These are phyloP conservation scores for Casaregolazyma suthepensis DNA, from an alignment of 1,139 yeast species.

Conservation along the genomic window DNA sequence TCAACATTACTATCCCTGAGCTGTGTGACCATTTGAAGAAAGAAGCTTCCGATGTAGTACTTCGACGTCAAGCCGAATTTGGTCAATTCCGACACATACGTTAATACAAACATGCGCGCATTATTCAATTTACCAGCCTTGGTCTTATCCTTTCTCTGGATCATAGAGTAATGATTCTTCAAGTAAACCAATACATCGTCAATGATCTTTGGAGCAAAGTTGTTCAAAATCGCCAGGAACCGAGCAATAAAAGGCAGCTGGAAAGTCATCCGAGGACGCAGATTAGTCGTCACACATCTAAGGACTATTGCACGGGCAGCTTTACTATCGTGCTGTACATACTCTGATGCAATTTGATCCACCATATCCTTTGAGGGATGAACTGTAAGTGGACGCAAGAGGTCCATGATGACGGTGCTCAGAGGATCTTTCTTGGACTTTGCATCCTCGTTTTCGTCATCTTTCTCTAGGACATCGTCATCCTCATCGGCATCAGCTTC, in stretches of 20 bases:
- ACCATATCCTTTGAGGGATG: conserved; percentile 41
- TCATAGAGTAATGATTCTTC: conserved; percentile 35
- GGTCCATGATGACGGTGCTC: conserved; percentile 21
- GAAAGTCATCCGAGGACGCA: conserved; percentile 1
- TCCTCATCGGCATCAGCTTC: conserved; percentile 8
- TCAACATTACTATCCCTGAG: conserved; percentile 21
- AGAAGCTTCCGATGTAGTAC: conserved; percentile 59
- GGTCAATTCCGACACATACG: conserved; percentile 66
- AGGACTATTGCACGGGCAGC: conserved; percentile 63
- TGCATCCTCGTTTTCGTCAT: conserved; percentile 7
- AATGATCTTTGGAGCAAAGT: conserved; percentile 46
- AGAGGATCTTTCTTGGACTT: conserved; percentile 14
- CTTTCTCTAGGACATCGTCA: conserved; percentile 14
- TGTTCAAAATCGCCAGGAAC: conserved; percentile 57
- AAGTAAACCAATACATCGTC: conserved; percentile 50
- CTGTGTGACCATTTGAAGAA: conserved; percentile 33
- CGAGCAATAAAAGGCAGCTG: conserved; percentile 47
- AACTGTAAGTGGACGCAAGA: conserved; percentile 20
- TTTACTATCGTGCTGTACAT: conserved; percentile 60
- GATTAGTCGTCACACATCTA: conserved; percentile 42
- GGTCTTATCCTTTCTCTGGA: conserved; percentile 21
- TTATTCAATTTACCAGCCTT: conserved; percentile 16
- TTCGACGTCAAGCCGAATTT: conserved; percentile 73
- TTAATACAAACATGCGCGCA: conserved; percentile 45
- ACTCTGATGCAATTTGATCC: conserved; percentile 53